These are phyloP conservation scores for Pseudonitzschia multistriata DNA, from an alignment of 108 stramenopile species.

Conservation along the genomic window DNA sequence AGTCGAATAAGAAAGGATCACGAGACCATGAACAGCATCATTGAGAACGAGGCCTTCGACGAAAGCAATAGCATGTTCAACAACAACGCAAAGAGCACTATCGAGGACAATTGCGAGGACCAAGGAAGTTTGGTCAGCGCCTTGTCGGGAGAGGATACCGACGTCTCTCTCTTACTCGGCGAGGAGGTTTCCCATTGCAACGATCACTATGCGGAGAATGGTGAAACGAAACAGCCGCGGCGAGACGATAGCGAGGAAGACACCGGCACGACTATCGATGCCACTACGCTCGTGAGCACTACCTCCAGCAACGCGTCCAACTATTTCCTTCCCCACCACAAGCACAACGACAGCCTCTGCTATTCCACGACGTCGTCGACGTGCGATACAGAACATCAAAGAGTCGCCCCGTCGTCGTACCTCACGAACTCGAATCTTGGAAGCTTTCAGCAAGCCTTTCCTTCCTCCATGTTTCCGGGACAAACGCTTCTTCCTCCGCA, in stretches of 20 bases:
- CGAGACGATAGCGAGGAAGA: not conserved
- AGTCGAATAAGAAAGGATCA: too few relatives aligned
- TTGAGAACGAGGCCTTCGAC: too few relatives aligned
- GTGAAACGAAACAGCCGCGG: too few relatives aligned
- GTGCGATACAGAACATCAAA: not conserved
- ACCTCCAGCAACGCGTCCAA: not conserved
- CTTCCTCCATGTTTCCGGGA: conserved; percentile 5
- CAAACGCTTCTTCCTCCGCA: not conserved
- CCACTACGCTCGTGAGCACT: not conserved
- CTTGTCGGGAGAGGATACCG: not conserved
- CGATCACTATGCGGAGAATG: too few relatives aligned
- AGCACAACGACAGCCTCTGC: not conserved
- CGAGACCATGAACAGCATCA: not conserved
- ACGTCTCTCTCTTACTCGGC: not conserved
- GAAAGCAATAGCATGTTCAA: not conserved
- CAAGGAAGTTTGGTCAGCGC: not conserved
- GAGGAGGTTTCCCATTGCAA: not conserved
- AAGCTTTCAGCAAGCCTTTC: not conserved
- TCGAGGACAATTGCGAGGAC: not conserved
- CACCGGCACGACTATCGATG: too few relatives aligned
- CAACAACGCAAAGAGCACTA: too few relatives aligned
- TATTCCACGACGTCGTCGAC: not conserved
- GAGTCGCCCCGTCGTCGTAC: not conserved
- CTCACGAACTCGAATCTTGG: not conserved
- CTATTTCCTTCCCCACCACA: not conserved